Conservation (phyloP, 2,329 filamentous ascomycete genomes). For the Xylariales sp. region DNA sequence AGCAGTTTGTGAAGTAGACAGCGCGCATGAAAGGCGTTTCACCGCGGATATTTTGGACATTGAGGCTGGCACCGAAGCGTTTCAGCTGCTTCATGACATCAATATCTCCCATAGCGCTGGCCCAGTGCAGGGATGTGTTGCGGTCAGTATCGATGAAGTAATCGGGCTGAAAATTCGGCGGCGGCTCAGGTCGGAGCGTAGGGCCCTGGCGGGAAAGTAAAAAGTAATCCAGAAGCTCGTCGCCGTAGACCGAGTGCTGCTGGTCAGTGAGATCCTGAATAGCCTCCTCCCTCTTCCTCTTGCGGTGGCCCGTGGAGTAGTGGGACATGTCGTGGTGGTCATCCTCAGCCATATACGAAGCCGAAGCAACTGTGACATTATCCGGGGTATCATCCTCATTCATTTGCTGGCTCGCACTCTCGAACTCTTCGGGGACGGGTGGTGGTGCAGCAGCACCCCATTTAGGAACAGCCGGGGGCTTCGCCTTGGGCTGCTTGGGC, state of each 20-base stretch:
- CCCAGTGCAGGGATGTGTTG: constrained; percentile 95
- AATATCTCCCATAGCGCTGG: constrained; percentile 93
- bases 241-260: constrained; percentile 85
- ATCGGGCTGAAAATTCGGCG: constrained; percentile 81
- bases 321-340: constrained; percentile 70
- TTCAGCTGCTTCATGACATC: constrained; percentile 87
- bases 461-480: constrained; percentile 60
- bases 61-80: constrained; percentile 70
- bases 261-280: constrained; percentile 66
- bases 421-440: constrained; percentile 46
- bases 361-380: constrained; percentile 76
- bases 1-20: constrained; percentile 95
- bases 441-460: constrained; percentile 27
- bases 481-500: constrained; percentile 67
- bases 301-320: constrained; percentile 55
- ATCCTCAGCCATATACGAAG: constrained; percentile 81
- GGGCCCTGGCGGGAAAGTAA: constrained; percentile 76
- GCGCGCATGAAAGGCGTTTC: constrained; percentile 94
- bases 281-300: constrained; percentile 70
- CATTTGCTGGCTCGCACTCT: constrained; percentile 57
- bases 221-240: constrained; percentile 94
- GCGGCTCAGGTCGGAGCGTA: constrained; percentile 70
- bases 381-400: constrained; percentile 79
- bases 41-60: constrained; percentile 64
- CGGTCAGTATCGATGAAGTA: constrained; percentile 90